These are phyloP conservation scores for Globisporangium nodosum DNA, from an alignment of 352 stramenopile species.

Conservation along the genomic window DNA sequence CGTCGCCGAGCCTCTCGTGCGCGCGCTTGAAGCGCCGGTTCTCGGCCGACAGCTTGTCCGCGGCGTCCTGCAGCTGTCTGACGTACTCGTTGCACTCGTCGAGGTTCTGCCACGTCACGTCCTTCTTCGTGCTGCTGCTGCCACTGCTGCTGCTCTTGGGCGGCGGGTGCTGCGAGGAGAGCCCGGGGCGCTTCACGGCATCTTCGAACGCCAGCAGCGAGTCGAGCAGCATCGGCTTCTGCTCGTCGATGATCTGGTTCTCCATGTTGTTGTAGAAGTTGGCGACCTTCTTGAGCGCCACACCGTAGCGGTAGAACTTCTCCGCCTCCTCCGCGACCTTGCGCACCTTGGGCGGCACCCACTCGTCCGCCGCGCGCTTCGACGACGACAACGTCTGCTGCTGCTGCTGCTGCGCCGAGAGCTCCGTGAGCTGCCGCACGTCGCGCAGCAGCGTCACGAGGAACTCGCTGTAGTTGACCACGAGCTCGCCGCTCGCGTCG, in stretches of 20 bases:
- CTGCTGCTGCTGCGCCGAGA: constrained; percentile 47
- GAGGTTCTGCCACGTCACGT: constrained; percentile 89
- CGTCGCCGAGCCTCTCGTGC: constrained; percentile 77
- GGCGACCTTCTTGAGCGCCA: constrained; percentile 94
- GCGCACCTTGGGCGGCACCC: constrained; percentile 61
- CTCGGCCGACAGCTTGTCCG: constrained; percentile 84
- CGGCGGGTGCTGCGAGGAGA: constrained; percentile 19
- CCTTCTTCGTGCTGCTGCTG: constrained; percentile 24
- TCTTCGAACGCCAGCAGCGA: constrained; percentile 91
- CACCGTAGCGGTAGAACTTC: constrained; percentile 92
- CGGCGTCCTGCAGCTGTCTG: constrained; percentile 84
- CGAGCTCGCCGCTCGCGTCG: constrained; percentile 78
- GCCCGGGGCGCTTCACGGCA: constrained; percentile 58
- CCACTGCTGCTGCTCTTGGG: constrained; percentile 24
- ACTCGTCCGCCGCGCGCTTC: constrained; percentile 26
- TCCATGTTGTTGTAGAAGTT: constrained; percentile 98
- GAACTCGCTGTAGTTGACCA: constrained; percentile 93
- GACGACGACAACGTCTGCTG: constrained; percentile 2
- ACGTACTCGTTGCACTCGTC: constrained; percentile 93
- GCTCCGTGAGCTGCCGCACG: constrained; percentile 88
- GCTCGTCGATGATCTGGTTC: constrained; percentile 90
- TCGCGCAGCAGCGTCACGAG: constrained; percentile 91
- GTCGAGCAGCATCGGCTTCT: constrained; percentile 94
- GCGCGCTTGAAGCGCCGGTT: constrained; percentile 89
- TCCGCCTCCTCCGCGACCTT: constrained; percentile 84